A percentile compares a stretch with the other conserved stretches of the same genome.
Conservation (phyloP, 192 early-diverging fungal genomes). For the Kickxella alabastrina region DNA sequence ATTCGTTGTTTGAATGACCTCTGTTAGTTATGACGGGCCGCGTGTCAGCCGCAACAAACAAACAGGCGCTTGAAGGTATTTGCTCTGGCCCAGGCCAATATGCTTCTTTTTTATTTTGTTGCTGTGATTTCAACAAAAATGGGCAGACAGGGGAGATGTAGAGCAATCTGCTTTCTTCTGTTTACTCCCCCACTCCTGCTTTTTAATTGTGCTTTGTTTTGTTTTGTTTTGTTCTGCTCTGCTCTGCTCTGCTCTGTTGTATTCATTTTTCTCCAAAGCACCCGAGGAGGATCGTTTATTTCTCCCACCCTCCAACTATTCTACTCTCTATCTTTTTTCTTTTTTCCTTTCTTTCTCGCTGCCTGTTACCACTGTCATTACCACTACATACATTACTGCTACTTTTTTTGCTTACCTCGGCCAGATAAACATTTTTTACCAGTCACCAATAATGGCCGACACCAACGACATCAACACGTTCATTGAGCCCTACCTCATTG, state of each 20-base stretch:
- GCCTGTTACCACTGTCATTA: neutral
- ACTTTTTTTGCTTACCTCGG: neutral
- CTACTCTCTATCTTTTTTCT: neutral
- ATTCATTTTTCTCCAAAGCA: constrained; percentile 6
- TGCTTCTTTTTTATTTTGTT: too few relatives aligned
- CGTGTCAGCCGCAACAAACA: too few relatives aligned
- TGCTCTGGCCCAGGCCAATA: too few relatives aligned
- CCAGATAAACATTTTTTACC: neutral
- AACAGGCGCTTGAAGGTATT: too few relatives aligned
- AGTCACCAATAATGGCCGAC: constrained; percentile 32
- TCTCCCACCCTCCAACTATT: too few relatives aligned
- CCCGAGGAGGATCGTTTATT: too few relatives aligned
- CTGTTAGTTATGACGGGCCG: too few relatives aligned
- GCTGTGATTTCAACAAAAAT: too few relatives aligned
- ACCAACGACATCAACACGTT: constrained; percentile 45
- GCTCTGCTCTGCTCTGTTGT: neutral
- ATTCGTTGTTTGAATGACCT: too few relatives aligned
- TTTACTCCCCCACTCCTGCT: neutral
- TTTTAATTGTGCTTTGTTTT: neutral
- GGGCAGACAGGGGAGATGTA: too few relatives aligned
- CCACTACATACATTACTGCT: neutral
- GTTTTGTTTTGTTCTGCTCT: neutral
- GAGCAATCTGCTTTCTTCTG: neutral
- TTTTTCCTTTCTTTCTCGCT: constrained; percentile 3
- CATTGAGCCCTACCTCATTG: constrained; percentile 40